These are phyloP conservation scores for Aspergillus aculeatus DNA, from an alignment of 2,329 filamentous ascomycete species.

Conservation along the genomic window DNA sequence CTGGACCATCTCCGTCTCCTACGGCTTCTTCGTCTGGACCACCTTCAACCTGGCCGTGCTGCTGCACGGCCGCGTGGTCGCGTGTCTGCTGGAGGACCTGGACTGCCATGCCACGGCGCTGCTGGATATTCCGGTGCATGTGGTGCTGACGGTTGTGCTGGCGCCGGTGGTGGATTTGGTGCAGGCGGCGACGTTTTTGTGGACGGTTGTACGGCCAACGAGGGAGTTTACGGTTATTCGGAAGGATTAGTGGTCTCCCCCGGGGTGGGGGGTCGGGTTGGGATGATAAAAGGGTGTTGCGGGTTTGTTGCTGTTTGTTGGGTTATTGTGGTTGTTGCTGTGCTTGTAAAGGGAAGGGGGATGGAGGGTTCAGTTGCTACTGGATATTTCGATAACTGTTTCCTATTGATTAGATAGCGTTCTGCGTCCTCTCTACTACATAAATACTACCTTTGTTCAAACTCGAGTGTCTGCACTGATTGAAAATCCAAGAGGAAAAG, in stretches of 20 bases:
- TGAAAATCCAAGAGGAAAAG: no score
- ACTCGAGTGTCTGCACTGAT: no score
- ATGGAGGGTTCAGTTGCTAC: no score
- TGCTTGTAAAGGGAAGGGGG: no score
- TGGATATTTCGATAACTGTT: no score
- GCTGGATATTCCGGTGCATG: background rate
- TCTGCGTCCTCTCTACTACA: no score
- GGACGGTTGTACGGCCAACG: background rate
- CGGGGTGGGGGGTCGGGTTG: no score
- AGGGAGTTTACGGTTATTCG: background rate
- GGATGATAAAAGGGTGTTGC: background rate
- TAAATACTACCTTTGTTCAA: no score
- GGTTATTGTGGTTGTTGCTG: no score
- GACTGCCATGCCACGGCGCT: background rate
- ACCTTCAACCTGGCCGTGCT: background rate
- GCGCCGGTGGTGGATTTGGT: slow-evolving; percentile 1
- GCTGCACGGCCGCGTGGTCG: background rate
- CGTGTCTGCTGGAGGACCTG: slow-evolving; percentile 4
- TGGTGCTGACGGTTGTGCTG: background rate
- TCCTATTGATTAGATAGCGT: no score
- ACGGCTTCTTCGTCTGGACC: background rate
- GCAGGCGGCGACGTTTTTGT: background rate
- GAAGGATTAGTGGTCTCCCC: background rate
- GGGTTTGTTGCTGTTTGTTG: background rate
- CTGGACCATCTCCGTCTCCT: background rate